These are phyloP conservation scores for Cylindrotheca fusiformis DNA, from an alignment of 108 stramenopile species.

Conservation along the genomic window DNA sequence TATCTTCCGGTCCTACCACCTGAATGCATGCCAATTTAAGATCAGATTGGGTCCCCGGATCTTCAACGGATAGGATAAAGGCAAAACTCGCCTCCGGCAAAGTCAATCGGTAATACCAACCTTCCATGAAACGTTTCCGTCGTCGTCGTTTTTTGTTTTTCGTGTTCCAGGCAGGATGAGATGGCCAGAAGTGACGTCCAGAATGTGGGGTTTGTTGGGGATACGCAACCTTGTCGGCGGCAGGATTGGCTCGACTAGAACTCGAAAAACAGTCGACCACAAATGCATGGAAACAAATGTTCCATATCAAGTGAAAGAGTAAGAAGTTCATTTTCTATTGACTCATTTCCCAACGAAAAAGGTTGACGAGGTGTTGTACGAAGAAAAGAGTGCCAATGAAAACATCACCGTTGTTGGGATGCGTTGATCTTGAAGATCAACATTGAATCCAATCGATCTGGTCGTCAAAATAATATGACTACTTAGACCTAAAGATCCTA, in stretches of 20 bases:
- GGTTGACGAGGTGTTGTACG: too few species aligned
- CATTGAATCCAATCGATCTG: too few species aligned
- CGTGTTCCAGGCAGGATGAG: slow-evolving; percentile 50
- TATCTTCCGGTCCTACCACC: slow-evolving; percentile 76
- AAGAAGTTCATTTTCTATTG: too few species aligned
- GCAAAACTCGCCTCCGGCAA: slow-evolving; percentile 70
- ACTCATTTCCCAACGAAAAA: too few species aligned
- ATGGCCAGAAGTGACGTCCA: slow-evolving; percentile 73
- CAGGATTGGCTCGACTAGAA: neutral
- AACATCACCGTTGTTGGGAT: too few species aligned
- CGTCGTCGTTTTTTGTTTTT: slow-evolving; percentile 16
- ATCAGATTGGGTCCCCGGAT: slow-evolving; percentile 57
- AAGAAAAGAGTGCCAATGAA: too few species aligned
- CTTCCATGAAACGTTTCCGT: slow-evolving; percentile 73
- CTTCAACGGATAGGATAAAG: slow-evolving; percentile 82
- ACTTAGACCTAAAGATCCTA: too few species aligned
- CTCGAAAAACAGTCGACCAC: too few species aligned
- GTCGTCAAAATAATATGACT: too few species aligned
- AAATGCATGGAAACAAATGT: too few species aligned
- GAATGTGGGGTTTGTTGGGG: slow-evolving; percentile 72
- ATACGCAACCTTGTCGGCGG: slow-evolving; percentile 8
- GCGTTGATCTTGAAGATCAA: too few species aligned
- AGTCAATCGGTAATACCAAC: slow-evolving; percentile 89
- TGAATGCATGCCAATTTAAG: slow-evolving; percentile 69
- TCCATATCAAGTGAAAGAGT: too few species aligned